phyloP scores from a whole-genome alignment of 2,329 filamentous ascomycete genomes.

The Peltaster fructicola region DNA sequence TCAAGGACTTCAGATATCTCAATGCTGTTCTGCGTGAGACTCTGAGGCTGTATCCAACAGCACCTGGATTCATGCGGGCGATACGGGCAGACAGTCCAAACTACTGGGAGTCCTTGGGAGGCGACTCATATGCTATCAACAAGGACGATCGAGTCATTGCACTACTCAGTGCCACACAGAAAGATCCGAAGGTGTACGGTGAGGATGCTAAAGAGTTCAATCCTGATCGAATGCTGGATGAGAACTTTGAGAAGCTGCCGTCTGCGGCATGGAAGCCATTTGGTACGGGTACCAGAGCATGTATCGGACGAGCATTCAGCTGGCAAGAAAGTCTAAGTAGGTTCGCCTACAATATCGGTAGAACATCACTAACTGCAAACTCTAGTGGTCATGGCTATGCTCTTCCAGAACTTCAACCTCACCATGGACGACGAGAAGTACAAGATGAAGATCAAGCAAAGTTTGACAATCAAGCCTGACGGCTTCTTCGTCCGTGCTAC shows the following conservation, averaged over 20 bases:
- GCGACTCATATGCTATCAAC: slow-evolving; percentile 22
- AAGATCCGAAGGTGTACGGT: slow-evolving; percentile 26
- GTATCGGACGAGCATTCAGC: slow-evolving; percentile 37
- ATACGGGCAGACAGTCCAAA: slow-evolving; percentile 14
- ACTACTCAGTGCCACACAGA: slow-evolving; percentile 21
- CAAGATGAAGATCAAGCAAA: slow-evolving; percentile 25
- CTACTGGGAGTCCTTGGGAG: slow-evolving; percentile 12
- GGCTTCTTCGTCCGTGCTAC: slow-evolving; percentile 36
- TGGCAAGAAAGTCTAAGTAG: slow-evolving; percentile 39
- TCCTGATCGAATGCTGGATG: slow-evolving; percentile 31
- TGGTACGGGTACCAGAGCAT: slow-evolving; percentile 34
- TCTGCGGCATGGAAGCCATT: slow-evolving; percentile 35
- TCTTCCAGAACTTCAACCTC: slow-evolving; percentile 30
- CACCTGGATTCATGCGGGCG: slow-evolving; percentile 34
- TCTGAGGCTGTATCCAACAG: slow-evolving; percentile 36
- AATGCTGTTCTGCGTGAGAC: slow-evolving; percentile 38
- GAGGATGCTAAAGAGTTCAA: slow-evolving; percentile 27
- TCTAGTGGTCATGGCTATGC: slow-evolving; percentile 25
- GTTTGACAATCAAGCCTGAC: slow-evolving; percentile 29
- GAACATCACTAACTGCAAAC: no score
- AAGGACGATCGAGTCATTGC: slow-evolving; percentile 17
- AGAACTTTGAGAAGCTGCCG: slow-evolving; percentile 23
- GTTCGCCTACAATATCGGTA: no score
- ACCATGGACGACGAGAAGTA: slow-evolving; percentile 26
- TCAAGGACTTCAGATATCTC: slow-evolving; percentile 35